Evolutionary conservation across 2,329 filamentous ascomycete genomes (phyloP), one percentile per base, ranked within the genome.

Genomic region (Moelleriella libera): DNA sequence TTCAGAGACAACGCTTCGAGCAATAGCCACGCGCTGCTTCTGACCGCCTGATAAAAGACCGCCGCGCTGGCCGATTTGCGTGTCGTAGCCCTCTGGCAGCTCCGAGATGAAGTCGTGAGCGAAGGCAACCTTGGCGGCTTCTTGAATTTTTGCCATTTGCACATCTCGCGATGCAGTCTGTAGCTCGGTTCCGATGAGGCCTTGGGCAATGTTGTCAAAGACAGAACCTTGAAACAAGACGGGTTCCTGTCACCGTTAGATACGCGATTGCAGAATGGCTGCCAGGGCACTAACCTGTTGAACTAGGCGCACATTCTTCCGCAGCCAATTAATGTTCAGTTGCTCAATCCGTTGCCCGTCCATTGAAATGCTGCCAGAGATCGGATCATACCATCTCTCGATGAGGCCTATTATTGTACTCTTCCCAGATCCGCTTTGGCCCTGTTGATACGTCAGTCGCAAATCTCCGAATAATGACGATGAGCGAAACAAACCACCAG

Each of bases 21-120:
- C 81, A 52, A 85, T 83, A 2, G 80, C 75, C 30, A 85, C 68
- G 5, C 81, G 72, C 55, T 85, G 82, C 46, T 80, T 72, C 55
- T 85, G 81, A 1, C 82, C 81, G 7, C 82, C 81, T 5, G 76
- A 82, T 0, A 85, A 64, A 43, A 78, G 79, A 7, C 78, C 75
- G 0, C 81, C 82, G 10, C 74, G 71, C 54, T 84, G 79, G 1
- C 81, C 81, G 5, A 85, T 78, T 28, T 68, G 63, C 0, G 80
- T 82, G 2, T 76, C 68, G 53, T 83, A 84, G 5, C 74, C 75
- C 59, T 61, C 58, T 6, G 74, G 74, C 0, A 79, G 58, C 5
- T 66, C 61, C 5, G 65, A 52, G 48, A 78, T 72, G 46, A 78
- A 78, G 5, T 74, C 72, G 50, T 75, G 67, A 1, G 74, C 72